Conservation (phyloP, 768 basidiomycete genomes). For the Tricholoma terreum region DNA sequence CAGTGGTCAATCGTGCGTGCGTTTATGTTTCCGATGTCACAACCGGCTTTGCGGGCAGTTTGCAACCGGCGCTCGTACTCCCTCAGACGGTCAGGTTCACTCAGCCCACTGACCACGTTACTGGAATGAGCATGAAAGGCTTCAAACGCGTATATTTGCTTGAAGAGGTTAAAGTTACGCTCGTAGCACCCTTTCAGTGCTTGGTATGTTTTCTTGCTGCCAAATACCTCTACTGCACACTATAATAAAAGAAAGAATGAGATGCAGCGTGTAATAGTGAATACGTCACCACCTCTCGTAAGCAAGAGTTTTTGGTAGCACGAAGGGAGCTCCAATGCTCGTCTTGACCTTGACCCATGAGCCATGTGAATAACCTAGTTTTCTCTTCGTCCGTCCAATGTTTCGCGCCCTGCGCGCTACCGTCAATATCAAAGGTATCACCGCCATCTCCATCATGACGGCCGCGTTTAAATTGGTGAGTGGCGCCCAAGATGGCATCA, state of each 20-base stretch:
- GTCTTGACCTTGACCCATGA: slow-evolving; percentile 68
- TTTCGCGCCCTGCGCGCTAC: slow-evolving; percentile 61
- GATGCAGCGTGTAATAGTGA: slow-evolving; percentile 1
- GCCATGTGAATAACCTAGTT: slow-evolving; percentile 72
- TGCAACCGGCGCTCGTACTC: slow-evolving; percentile 74
- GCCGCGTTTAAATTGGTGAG: slow-evolving; percentile 43
- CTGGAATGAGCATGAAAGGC: slow-evolving; percentile 40
- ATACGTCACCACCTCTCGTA: slow-evolving; percentile 56
- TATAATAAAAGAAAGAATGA: slow-evolving; percentile 24
- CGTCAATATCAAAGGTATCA: slow-evolving; percentile 44
- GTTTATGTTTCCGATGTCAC: slow-evolving; percentile 71
- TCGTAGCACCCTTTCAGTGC: slow-evolving; percentile 84
- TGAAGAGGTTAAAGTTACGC: slow-evolving; percentile 82
- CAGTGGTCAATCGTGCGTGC: slow-evolving; percentile 77
- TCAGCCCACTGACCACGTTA: slow-evolving; percentile 31
- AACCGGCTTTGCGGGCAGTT: slow-evolving; percentile 58
- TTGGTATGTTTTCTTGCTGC: slow-evolving; percentile 76
- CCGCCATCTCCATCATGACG: slow-evolving; percentile 38
- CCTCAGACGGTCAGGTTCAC: slow-evolving; percentile 62
- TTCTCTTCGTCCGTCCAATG: slow-evolving; percentile 88
- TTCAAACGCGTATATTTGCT: slow-evolving; percentile 77
- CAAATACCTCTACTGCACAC: slow-evolving; percentile 73
- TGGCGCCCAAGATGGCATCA: slow-evolving; percentile 31
- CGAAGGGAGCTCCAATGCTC: slow-evolving; percentile 78
- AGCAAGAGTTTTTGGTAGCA: slow-evolving; percentile 79